Evolutionary conservation across 2,329 filamentous ascomycete genomes (phyloP).

Genomic region (Thielaviopsis musarum): DNA sequence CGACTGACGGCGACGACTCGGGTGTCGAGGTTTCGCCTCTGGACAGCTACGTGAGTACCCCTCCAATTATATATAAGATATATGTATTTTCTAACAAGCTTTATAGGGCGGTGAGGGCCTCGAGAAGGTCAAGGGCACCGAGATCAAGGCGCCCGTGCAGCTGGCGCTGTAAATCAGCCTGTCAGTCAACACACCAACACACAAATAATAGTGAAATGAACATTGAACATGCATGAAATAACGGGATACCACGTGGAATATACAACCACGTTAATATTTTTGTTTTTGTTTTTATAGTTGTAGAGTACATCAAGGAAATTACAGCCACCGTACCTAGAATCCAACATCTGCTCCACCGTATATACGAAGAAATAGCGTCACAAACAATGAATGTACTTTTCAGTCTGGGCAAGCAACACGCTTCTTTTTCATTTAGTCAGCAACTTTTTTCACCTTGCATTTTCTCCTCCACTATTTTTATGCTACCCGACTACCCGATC

Average conservation of each 20-base stretch:
- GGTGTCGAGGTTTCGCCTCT: slow-evolving; percentile 86
- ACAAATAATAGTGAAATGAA: background rate
- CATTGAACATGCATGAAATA: background rate
- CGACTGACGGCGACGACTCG: slow-evolving; percentile 40
- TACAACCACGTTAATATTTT: background rate
- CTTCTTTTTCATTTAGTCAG: too few species aligned
- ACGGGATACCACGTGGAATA: background rate
- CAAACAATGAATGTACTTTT: too few species aligned
- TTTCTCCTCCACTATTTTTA: too few species aligned
- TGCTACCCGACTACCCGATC: too few species aligned
- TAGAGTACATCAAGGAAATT: background rate
- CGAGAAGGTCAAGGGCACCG: slow-evolving; percentile 35
- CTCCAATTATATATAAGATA: background rate
- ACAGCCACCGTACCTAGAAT: background rate
- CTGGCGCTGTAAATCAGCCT: slow-evolving; percentile 16
- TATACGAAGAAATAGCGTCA: background rate
- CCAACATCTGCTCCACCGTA: background rate
- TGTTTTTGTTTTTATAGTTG: background rate
- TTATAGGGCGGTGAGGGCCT: slow-evolving; percentile 45
- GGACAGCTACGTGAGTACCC: slow-evolving; percentile 75
- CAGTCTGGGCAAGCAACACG: too few species aligned
- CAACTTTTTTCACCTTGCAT: too few species aligned
- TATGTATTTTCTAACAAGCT: background rate
- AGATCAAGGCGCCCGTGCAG: slow-evolving; percentile 34
- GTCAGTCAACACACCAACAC: background rate